Evolutionary conservation across 2,329 filamentous ascomycete genomes (phyloP), one percentile per base, ranked within the genome.

Genomic region (Pestalotiopsis sp.): DNA sequence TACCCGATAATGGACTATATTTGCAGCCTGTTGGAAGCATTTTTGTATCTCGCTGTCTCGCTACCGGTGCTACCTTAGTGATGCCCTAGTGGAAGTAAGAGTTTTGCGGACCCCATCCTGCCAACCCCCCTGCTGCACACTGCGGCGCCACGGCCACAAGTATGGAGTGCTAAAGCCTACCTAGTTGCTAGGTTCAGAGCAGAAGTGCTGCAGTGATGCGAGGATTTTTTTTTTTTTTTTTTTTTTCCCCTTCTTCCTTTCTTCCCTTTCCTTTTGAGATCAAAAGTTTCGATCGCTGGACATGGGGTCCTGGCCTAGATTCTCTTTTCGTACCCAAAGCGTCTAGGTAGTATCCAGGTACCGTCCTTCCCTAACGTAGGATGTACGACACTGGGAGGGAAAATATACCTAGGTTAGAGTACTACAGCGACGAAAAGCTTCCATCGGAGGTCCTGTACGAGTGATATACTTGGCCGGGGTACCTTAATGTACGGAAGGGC

Each of bases 81-180:
- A 20, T 56, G 59, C 49, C 62, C 45, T 68, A 70, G 68, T 59
- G 63, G 66, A 66, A 56, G 63, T 63, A 67, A 70, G 69, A 73
- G 70, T 68, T 72, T 74, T 69, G 68, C 68, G 68, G 64, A 36
- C 58, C 67, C 71, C 31, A 36, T 73, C 59, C 20, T 9, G 20
- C 45, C 7, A n/a, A 52, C 20, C 45, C 45, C 20, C 17, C 45
- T n/a, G 20, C 41, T 45, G 17, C 41, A 45, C 49, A 20, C 61
- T 36, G 31, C 31, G 31, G 31, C 31, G 31, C 31, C 31, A 36
- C 31, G 31, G 31, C 31, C 31, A 36, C 31, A 36, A 36, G 31
- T 36, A 36, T 36, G 31, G 31, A 36, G 31, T 36, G 31, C 31
- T 36, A 36, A 7, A 72, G 41, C 41, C 72, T 68, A 58, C 41